Evolutionary conservation across 1,284 basidiomycete genomes (phyloP).

Genomic region (Sporisorium iseilematis-ciliati): DNA sequence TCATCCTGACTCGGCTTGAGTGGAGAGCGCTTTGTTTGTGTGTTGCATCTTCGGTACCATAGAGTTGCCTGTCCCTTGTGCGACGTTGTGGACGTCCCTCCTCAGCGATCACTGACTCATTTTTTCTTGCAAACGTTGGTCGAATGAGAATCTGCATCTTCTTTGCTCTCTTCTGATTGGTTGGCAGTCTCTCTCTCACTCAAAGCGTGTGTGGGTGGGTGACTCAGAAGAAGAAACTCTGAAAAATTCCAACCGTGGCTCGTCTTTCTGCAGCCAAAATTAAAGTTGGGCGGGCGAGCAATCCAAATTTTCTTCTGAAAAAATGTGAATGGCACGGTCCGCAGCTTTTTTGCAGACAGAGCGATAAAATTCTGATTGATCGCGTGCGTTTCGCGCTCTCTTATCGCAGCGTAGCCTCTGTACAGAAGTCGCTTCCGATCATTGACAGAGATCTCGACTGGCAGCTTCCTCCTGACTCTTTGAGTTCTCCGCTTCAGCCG

Average conservation of each 20-base stretch:
- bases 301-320: neutral
- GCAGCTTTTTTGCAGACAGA: neutral
- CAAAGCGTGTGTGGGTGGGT: neutral
- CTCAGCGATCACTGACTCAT: neutral
- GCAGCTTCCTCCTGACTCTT: neutral
- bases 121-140: neutral
- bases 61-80: too few relatives aligned
- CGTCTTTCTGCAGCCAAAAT: neutral
- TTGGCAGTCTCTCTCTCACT: neutral
- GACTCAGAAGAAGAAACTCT: constrained; percentile 6
- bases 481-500: neutral
- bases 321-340: neutral
- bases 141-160: neutral
- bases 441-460: constrained; percentile 7
- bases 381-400: neutral
- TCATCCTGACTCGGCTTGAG: neutral
- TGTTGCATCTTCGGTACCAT: too few relatives aligned
- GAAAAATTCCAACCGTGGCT: neutral
- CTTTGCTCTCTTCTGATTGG: constrained; percentile 5
- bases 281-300: too few relatives aligned
- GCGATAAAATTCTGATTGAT: neutral
- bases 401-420: constrained; percentile 6
- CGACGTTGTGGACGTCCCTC: neutral
- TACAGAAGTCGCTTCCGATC: constrained; percentile 2
- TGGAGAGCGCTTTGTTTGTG: too few relatives aligned